phyloP scores from a whole-genome alignment of 306 rosid genomes.

The Hippophae rhamnoides region DNA sequence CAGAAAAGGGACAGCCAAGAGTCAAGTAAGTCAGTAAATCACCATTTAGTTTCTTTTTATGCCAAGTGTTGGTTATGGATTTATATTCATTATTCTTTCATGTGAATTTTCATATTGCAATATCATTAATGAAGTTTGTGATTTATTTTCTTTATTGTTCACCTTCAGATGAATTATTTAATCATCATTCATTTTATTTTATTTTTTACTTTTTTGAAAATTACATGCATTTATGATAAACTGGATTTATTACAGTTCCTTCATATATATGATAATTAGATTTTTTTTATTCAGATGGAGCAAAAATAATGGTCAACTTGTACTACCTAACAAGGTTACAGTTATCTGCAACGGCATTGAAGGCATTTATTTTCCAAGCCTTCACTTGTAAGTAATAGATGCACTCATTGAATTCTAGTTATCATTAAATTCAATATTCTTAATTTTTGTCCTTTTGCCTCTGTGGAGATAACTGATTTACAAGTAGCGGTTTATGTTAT shows the following conservation, averaged over 20 bases:
- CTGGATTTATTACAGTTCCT: too few species aligned
- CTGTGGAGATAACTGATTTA: neutral
- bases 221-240: too few species aligned
- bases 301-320: slow-evolving; percentile 43
- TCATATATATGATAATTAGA: too few species aligned
- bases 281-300: slow-evolving; percentile 32
- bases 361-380: slow-evolving; percentile 95
- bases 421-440: slow-evolving; percentile 2
- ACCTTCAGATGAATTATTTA: too few species aligned
- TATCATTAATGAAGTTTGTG: too few species aligned
- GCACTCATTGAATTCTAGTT: neutral
- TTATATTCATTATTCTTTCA: too few species aligned
- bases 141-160: too few species aligned
- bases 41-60: neutral
- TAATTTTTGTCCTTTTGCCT: neutral
- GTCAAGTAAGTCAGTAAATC: slow-evolving; percentile 56
- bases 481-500: neutral
- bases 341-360: slow-evolving; percentile 91
- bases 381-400: slow-evolving; percentile 71
- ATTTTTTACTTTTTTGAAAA: too few species aligned
- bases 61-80: too few species aligned
- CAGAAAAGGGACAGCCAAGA: slow-evolving; percentile 64
- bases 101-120: too few species aligned
- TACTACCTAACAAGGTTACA: slow-evolving; percentile 70
- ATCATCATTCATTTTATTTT: too few species aligned